Evolutionary conservation across 768 basidiomycete genomes (phyloP), one percentile per base, ranked within the genome.

Genomic region (Xerocomellus intermedius): DNA sequence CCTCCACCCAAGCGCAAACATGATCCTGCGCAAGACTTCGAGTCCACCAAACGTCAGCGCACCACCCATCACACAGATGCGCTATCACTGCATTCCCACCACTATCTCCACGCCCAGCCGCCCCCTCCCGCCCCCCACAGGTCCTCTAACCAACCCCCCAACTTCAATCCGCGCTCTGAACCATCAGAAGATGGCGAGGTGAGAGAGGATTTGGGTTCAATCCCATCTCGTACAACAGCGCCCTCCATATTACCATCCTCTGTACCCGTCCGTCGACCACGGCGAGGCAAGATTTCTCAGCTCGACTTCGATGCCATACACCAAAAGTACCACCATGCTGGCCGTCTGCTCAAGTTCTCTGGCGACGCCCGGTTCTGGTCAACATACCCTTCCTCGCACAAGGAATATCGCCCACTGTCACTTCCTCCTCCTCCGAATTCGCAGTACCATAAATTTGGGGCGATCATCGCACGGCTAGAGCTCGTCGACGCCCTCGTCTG

Each of bases 301-400:
- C 69, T 74, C 37, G 78, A 84, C 62, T 84, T 77, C 65, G 83
- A 87, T 50, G 74, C 72, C 37, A 74, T 90, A 39, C 82, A 90
- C 63, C 81, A 87, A 66, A 83, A 79, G 65, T 92, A 89, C 66
- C 83, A 89, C 61, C 72, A 71, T 4, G 79, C 81, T 19, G 91
- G 87, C 21, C 84, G 89, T 54, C 74, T 79, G 60, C 86, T 94
- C 67, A 92, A 94, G 72, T 91, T 89, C 66, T 91, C 90, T 1
- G 89, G 90, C 24, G 87, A 91, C 65, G 81, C 84, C 42, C 85
- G 90, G 36, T 84, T 89, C 62, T 84, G 82, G 82, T 87, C 89
- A 17, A 84, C 86, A 36, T 89, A 82, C 64, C 80, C 84, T 26
- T 76, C 83, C 5, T 77, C 79, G 3, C 82, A 85, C 70, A 81